Base-by-base conservation (phyloP, 768 basidiomycete species). In the Tylopilus sp. region DNA sequence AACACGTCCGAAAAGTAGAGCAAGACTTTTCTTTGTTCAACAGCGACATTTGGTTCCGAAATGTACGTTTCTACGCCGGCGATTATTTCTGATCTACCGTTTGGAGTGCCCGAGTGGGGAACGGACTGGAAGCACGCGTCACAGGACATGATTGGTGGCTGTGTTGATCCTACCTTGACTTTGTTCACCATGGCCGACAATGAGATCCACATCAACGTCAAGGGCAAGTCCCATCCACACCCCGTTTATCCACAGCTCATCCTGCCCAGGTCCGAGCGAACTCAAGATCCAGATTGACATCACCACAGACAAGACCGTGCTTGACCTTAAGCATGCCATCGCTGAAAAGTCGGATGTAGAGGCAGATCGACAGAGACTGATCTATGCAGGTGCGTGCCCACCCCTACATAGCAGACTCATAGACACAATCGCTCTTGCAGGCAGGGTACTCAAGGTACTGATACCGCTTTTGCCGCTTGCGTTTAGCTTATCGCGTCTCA, bases 221-320 rank as follows among this genome's bases (percentile, higher is more conserved):
- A 88, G 69, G 87, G 87, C 85, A 51, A 10, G 5, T 11, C 21
- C 9, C 3, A 6, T 15, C 8, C 0, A 3, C 6, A 17, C 1
- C 21, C 20, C 21, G 1, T 20, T 8, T 18, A 12, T 2, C 12
- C 15, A 11, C 28, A 18, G 0, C 21, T 41, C 1, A 51, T 12
- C 3, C 5, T 9, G 6, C 12, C 13, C 17, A 89, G 91, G 94
- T 7, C 92, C 94, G 1, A 90, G 81, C 64, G 95, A 98, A 72
- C 78, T 95, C 72, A 98, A 97, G 75, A 80, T 98, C 30, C 82
- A 91, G 65, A 86, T 98, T 52, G 76, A 82, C 28, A 92, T 98
- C 64, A 71, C 78, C 44, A 78, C 83, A 3, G 83, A 86, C 68
- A 92, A 95, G 75, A 88, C 87, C 1, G 94, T 98, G 22, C 71